A percentile compares a stretch with the other conserved stretches of the same genome.
Conservation (phyloP, 2,329 filamentous ascomycete genomes). For the Exutisphaerella laricina region DNA sequence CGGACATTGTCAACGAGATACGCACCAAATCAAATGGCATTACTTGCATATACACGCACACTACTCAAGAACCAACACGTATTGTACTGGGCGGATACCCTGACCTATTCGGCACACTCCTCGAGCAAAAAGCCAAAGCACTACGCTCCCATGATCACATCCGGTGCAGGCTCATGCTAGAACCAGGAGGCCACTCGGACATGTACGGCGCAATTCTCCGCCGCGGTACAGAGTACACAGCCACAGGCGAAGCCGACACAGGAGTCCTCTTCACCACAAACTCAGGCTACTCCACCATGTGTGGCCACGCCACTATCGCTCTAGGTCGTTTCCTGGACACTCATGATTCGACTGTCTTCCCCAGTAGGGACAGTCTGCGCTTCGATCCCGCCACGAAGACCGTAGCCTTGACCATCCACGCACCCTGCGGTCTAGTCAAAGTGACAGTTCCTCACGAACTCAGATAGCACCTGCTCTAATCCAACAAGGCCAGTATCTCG, state of each 20-base stretch:
- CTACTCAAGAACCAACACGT: constrained; percentile 46
- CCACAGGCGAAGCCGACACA: constrained; percentile 41
- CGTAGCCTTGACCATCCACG: constrained; percentile 38
- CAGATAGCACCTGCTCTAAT: constrained; percentile 33
- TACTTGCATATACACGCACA: constrained; percentile 35
- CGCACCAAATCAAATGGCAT: constrained; percentile 5
- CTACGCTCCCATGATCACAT: constrained; percentile 25
- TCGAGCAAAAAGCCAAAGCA: constrained; percentile 35
- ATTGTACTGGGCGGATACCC: constrained; percentile 37
- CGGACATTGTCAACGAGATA: constrained; percentile 9
- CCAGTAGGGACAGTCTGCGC: constrained; percentile 31
- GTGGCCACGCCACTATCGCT: constrained; percentile 49
- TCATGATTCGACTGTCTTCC: constrained; percentile 38
- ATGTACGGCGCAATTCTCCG: constrained; percentile 49
- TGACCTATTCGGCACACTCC: constrained; percentile 34
- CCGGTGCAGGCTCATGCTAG: constrained; percentile 40
- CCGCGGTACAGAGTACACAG: constrained; percentile 36
- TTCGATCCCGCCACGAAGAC: constrained; percentile 26
- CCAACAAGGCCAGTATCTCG: constrained; percentile 38
- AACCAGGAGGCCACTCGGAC: constrained; percentile 47
- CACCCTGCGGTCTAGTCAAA: constrained; percentile 41
- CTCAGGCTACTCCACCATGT: constrained; percentile 48
- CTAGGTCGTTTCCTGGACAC: constrained; percentile 38
- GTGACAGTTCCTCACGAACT: constrained; percentile 38
- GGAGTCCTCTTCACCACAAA: constrained; percentile 47